A percentile compares a stretch with the other conserved stretches of the same genome.
phyloP scores from a whole-genome alignment of 2,329 filamentous ascomycete genomes.

The Leptosphaerulina australis region DNA sequence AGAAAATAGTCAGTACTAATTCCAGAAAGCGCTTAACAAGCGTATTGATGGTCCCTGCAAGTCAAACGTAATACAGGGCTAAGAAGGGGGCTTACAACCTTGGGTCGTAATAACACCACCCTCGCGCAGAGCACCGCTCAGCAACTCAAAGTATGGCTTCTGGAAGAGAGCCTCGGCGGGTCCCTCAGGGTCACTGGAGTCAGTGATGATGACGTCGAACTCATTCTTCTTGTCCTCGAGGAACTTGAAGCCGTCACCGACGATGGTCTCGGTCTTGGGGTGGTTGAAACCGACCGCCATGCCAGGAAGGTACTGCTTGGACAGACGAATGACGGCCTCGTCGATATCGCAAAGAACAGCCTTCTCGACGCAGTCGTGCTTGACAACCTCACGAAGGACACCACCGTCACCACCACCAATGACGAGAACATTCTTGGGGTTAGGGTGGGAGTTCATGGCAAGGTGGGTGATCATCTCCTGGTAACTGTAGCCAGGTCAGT shows the following conservation, averaged over 20 bases:
- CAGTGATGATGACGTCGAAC: constrained; percentile 99
- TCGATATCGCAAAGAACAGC: constrained; percentile 98
- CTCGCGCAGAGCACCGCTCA: constrained; percentile 86
- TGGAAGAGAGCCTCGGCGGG: constrained; percentile 96
- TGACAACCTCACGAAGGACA: constrained; percentile 97
- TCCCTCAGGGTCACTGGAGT: constrained; percentile 96
- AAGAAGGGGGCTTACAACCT: constrained; percentile 91
- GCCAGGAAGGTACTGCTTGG: constrained; percentile 94
- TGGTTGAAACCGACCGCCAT: constrained; percentile 95
- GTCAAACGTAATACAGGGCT: constrained; percentile 30
- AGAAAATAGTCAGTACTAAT: constrained; percentile 32
- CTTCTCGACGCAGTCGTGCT: constrained; percentile 97
- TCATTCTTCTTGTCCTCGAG: constrained; percentile 93
- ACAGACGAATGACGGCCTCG: constrained; percentile 97
- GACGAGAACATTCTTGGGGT: constrained; percentile 97
- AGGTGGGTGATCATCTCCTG: constrained; percentile 99
- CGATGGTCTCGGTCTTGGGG: constrained; percentile 88
- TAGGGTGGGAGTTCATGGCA: constrained; percentile 96
- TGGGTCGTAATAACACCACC: constrained; percentile 99
- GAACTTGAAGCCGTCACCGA: constrained; percentile 99
- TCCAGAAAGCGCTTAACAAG: constrained; percentile 22
- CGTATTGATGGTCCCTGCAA: constrained; percentile 22
- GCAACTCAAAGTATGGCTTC: constrained; percentile 97
- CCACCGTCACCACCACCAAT: constrained; percentile 97
- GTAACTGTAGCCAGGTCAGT: constrained; percentile 61